Evolutionary conservation across 2,329 filamentous ascomycete species (phyloP).

Genomic region (Colletotrichum noveboracense): DNA sequence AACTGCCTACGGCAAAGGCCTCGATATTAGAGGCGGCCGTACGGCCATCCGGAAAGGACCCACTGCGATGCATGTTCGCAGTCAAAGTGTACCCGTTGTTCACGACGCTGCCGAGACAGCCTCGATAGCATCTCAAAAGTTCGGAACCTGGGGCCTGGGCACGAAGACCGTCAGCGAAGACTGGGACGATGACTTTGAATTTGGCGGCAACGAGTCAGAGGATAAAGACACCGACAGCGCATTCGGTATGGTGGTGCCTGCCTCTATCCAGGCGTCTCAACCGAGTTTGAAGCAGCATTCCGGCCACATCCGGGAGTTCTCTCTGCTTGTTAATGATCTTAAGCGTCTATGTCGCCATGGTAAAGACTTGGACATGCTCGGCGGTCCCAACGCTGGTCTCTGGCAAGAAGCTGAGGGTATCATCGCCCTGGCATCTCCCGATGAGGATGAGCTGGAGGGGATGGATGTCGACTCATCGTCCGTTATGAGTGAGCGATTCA

Average conservation of each 20-base stretch:
- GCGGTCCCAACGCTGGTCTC: constrained; percentile 62
- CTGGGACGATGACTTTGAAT: constrained; percentile 91
- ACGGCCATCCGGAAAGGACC: constrained; percentile 70
- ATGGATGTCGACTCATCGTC: constrained; percentile 41
- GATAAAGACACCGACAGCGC: constrained; percentile 40
- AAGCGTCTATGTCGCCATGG: constrained; percentile 78
- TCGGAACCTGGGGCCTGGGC: constrained; percentile 83
- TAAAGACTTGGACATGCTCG: constrained; percentile 67
- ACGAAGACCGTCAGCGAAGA: constrained; percentile 83
- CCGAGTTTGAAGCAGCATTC: constrained; percentile 84
- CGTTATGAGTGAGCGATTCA: constrained; percentile 47
- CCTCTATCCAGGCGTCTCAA: constrained; percentile 81
- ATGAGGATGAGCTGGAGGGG: constrained; percentile 59
- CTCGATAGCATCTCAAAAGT: constrained; percentile 68
- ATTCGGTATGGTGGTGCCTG: constrained; percentile 73
- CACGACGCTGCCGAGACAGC: constrained; percentile 64
- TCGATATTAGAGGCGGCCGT: constrained; percentile 74
- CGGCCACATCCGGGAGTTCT: constrained; percentile 82
- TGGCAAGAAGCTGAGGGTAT: constrained; percentile 89
- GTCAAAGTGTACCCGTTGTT: constrained; percentile 79
- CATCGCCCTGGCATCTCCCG: constrained; percentile 80
- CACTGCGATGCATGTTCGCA: constrained; percentile 74
- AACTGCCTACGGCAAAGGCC: constrained; percentile 78
- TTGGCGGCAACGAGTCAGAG: constrained; percentile 54
- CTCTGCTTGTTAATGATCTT: constrained; percentile 80